A percentile compares a stretch with the other conserved stretches of the same genome.
phyloP scores from a whole-genome alignment of 768 basidiomycete genomes.

The Neoboletus magnificus region DNA sequence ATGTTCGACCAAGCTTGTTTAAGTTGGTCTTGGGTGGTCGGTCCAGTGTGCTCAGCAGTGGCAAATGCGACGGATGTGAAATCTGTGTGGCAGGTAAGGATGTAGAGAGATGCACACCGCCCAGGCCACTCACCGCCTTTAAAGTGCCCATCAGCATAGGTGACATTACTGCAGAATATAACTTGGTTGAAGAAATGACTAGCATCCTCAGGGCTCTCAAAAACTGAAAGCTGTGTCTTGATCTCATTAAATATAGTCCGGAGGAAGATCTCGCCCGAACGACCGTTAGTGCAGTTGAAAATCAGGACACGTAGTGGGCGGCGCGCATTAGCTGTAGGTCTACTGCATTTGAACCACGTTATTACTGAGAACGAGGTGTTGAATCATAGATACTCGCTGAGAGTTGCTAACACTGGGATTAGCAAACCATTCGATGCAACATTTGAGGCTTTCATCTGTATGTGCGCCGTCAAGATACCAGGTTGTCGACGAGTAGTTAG shows the following conservation, averaged over 20 bases:
- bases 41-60: constrained; percentile 55
- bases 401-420: constrained; percentile 52
- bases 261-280: constrained; percentile 76
- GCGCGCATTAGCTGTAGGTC: constrained; percentile 15
- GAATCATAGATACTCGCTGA: constrained; percentile 16
- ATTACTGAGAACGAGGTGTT: constrained; percentile 1
- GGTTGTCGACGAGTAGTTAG: constrained; percentile 44
- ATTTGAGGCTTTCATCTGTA: constrained; percentile 84
- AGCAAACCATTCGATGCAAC: constrained; percentile 88
- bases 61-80: constrained; percentile 67
- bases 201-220: constrained; percentile 37
- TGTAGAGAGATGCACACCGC: background rate
- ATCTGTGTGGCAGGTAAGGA: constrained; percentile 46
- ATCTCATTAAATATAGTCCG: constrained; percentile 52
- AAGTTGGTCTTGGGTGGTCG: constrained; percentile 76
- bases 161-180: constrained; percentile 95
- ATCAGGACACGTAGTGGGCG: constrained; percentile 59
- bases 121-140: constrained; percentile 70
- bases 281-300: constrained; percentile 94
- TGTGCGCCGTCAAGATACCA: constrained; percentile 98
- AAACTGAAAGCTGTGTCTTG: constrained; percentile 42
- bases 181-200: constrained; percentile 73
- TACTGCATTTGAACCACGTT: background rate
- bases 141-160: constrained; percentile 83
- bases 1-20: constrained; percentile 68